Base-by-base conservation (phyloP, 768 basidiomycete species). In the Botryobasidium botryosum region DNA sequence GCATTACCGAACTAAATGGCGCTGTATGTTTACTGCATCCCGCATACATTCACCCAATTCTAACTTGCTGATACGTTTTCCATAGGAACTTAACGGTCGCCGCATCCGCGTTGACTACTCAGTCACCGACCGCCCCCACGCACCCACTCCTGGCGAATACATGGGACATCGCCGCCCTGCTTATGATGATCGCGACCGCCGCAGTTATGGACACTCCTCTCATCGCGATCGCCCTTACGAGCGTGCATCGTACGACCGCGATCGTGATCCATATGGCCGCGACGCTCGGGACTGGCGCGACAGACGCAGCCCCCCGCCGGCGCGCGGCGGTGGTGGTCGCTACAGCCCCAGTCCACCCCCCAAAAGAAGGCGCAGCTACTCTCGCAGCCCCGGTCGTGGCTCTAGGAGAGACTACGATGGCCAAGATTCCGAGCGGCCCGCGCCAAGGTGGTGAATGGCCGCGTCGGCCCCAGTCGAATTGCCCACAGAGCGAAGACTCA, bases 31-130 rank as follows among this genome's bases (percentile, higher is more conserved):
- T 18, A 23, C 26, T 28, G 18, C 18, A 17, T 37, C 36, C 15
- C 5, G 3, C 42, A 17, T 29, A 25, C 20, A 13, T 28, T 18
- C 32, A 24, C 27, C 20, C 20, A 35, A 43, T 29, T 28, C 4
- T 17, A 42, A 6, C 25, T 39, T 28, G 37, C 17, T 5, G 15
- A 21, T 4, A 24, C 18, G 21, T 25, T 13, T 5, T 32, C 20
- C 35, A 40, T 45, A 91, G 87, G 87, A 90, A 53, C 68, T 99
- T 44, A 92, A 97, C 55, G 92, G 90, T 21, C 84, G 92, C 49
- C 77, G 83, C 44, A 91, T 99, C 54, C 85, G 92, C 46, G 94
- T 99, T 28, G 92, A 97, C 58, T 99, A 83, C 59, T 94, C 88
- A 0, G 83, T 92, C 40, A 99, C 92, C 7, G 77, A 82, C 50